Conservation (phyloP, 495 filamentous ascomycete genomes). For the Talaromyces liani region DNA sequence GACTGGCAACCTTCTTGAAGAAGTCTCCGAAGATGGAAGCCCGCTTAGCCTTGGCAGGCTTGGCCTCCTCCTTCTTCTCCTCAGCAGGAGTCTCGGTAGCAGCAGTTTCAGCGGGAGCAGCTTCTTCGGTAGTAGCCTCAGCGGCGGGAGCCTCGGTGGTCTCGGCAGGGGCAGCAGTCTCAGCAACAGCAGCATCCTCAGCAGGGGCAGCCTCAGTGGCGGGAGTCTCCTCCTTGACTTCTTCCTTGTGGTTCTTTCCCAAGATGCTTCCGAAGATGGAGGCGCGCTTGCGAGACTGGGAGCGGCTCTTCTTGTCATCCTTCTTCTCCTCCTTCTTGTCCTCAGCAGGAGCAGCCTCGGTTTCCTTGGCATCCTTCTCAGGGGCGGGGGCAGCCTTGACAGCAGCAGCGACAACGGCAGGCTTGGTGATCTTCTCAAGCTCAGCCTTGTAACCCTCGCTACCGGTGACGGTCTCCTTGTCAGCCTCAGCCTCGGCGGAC, state of each 20-base stretch:
- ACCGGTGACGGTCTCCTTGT: slow-evolving; percentile 57
- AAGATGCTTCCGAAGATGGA: slow-evolving; percentile 75
- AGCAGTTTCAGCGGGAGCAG: slow-evolving; percentile 16
- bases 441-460: slow-evolving; percentile 74
- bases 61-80: slow-evolving; percentile 32
- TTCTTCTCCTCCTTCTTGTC: slow-evolving; percentile 29
- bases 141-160: slow-evolving; percentile 20
- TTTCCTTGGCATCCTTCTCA: slow-evolving; percentile 43
- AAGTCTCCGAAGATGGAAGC: slow-evolving; percentile 44
- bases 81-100: slow-evolving; percentile 16
- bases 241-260: slow-evolving; percentile 60
- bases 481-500: slow-evolving; percentile 68
- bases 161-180: slow-evolving; percentile 13
- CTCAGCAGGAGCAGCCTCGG: slow-evolving; percentile 28
- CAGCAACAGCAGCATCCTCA: slow-evolving; percentile 19
- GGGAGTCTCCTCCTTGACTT: slow-evolving; percentile 29
- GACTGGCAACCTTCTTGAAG: slow-evolving; percentile 50
- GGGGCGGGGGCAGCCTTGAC: slow-evolving; percentile 40
- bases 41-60: slow-evolving; percentile 41
- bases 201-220: slow-evolving; percentile 29
- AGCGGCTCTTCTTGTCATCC: slow-evolving; percentile 54
- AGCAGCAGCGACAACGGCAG: slow-evolving; percentile 33
- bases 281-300: slow-evolving; percentile 77
- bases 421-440: slow-evolving; percentile 61
- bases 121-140: slow-evolving; percentile 22